Evolutionary conservation across 768 basidiomycete species (phyloP), one percentile per base, ranked within the genome.

Genomic region (Chiua virens): DNA sequence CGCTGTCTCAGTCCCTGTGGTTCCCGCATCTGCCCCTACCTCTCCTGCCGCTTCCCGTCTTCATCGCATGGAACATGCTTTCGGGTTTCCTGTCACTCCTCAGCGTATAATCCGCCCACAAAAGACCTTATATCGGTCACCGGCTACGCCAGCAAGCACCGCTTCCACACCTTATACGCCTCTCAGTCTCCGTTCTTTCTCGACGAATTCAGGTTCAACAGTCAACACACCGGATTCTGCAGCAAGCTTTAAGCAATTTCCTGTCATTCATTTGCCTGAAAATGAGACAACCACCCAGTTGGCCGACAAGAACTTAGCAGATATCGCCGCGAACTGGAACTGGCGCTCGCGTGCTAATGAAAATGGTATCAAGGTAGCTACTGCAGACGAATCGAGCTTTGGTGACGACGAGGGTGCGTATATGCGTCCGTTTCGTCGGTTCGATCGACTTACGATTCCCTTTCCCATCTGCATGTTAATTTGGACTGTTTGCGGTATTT

Each of bases 281-380:
- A 73, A 74, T 35, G 66, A 68, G 32, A 17, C 21, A 8, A 14
- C 45, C 34, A 15, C 42, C 38, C 47, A 65, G 56, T 45, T 64
- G 40, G 77, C 77, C 57, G 74, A 75, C 56, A 71, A 68, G 56
- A 78, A 76, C 60, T 71, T 83, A 21, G 79, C 81, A 15, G 82
- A 86, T 63, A 77, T 83, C 35, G 79, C 84, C 5, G 76, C 79
- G 30, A 87, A 80, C 63, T 90, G 88, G 30, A 87, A 80, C 63
- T 90, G 88, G 88, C 78, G 87, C 49, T 82, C 79, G 27, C 75
- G 86, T 44, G 85, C 86, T 45, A 82, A 73, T 51, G 83, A 86
- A 57, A 83, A 87, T 55, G 86, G 85, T 38, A 87, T 88, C 52
- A 85, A 79, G 65, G 83, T 87, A 45, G 73, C 79, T 23, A 68